A percentile compares a stretch with the other conserved stretches of the same genome.
Conservation (phyloP, 495 filamentous ascomycete genomes). For the Podospora didyma region DNA sequence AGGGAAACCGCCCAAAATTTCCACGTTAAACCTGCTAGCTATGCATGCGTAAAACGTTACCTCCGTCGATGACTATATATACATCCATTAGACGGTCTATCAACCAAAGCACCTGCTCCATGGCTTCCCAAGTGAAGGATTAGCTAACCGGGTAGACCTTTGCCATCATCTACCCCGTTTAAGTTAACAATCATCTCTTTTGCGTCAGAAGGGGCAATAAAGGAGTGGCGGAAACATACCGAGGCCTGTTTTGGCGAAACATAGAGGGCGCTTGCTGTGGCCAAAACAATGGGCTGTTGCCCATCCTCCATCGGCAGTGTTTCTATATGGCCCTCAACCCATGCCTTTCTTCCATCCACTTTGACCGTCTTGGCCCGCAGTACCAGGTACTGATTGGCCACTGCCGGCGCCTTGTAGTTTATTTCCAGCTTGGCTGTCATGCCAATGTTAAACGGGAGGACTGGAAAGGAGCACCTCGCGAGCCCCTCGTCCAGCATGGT, state of each 20-base stretch:
- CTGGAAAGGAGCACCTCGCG: conserved; percentile 85
- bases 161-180: conserved; percentile 33
- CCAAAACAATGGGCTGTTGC: conserved; percentile 28
- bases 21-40: too few relatives aligned
- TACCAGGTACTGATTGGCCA: conserved; percentile 73
- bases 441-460: conserved; percentile 81
- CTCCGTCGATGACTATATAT: neutral
- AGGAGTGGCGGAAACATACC: conserved; percentile 42
- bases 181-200: neutral
- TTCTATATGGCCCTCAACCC: conserved; percentile 91
- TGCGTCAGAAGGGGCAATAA: neutral
- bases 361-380: conserved; percentile 77
- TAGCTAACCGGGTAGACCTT: conserved; percentile 40
- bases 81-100: neutral
- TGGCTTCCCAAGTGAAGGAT: neutral
- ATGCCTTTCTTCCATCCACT: conserved; percentile 92
- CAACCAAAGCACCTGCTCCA: neutral
- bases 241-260: conserved; percentile 82
- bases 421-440: conserved; percentile 90
- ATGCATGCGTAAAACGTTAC: too few relatives aligned
- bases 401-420: conserved; percentile 78
- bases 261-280: conserved; percentile 66
- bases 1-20: too few relatives aligned
- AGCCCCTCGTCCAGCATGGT: conserved; percentile 91
- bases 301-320: conserved; percentile 55